phyloP scores from a whole-genome alignment of 2,329 filamentous ascomycete species.

The Tetracladium maxilliforme region DNA sequence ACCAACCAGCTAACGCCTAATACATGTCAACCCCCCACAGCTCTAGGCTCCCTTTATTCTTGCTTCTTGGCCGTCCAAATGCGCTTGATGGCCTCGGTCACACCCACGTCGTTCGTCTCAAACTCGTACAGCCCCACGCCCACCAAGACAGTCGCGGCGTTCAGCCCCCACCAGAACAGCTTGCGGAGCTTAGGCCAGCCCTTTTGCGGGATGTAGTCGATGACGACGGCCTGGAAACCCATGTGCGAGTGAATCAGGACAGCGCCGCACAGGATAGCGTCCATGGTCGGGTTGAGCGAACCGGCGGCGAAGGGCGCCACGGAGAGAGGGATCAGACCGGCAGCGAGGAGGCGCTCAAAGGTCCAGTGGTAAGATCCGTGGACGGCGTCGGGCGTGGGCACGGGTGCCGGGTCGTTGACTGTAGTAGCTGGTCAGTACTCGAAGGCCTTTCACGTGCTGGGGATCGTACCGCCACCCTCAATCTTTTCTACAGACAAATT shows the following conservation, averaged over 20 bases:
- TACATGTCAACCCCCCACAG: no score
- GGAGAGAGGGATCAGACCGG: conserved; percentile 70
- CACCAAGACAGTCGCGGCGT: conserved; percentile 62
- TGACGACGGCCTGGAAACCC: conserved; percentile 80
- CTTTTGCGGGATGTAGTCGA: conserved; percentile 76
- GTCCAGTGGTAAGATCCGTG: conserved; percentile 99
- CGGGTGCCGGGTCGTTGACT: conserved; percentile 76
- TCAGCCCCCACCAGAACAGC: conserved; percentile 63
- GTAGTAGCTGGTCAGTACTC: conserved; percentile 5
- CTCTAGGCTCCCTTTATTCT: not conserved
- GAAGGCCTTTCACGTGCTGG: not conserved
- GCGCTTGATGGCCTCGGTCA: conserved; percentile 79
- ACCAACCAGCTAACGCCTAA: no score
- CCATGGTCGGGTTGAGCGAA: conserved; percentile 75
- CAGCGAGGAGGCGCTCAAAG: conserved; percentile 77
- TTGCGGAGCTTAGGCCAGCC: conserved; percentile 54
- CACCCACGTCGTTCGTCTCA: conserved; percentile 93
- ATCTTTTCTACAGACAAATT: conserved; percentile 44
- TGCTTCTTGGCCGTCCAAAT: conserved; percentile 67
- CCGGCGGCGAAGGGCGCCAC: conserved; percentile 86
- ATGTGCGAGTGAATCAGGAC: conserved; percentile 90
- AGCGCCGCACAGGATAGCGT: conserved; percentile 71
- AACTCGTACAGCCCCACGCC: conserved; percentile 93
- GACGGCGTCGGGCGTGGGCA: conserved; percentile 57
- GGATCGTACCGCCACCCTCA: conserved; percentile 53